Evolutionary conservation across 129 eudicot genomes (phyloP), one percentile per base, ranked within the genome.

Genomic region (Oenanthe sinensis): DNA sequence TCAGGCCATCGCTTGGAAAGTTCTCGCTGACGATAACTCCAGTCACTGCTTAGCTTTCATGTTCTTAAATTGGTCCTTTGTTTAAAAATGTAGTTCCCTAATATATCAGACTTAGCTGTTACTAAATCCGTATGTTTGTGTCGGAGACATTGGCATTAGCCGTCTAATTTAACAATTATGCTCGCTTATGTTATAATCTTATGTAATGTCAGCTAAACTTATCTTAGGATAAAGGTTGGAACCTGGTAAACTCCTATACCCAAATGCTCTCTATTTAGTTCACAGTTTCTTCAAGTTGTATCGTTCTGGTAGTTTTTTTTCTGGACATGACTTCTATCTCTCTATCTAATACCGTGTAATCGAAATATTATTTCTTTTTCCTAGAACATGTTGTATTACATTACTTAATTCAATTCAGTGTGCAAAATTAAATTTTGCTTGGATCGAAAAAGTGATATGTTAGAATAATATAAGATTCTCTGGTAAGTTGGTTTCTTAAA

Each of bases 1-100:
- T 67, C 93, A 92, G 71, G 96, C 93, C 5, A 76, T 92, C 13
- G 98, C 96, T 45, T 92, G 98, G 98, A 92, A 90, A 79, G 98
- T 92, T 87, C 92, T 92, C 9, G 70, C 87, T 22, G 98, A 92
- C 36, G 96, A 92, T 15, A 84, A 84, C 22, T 78, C 88, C 17
- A 87, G 83, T 79, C 98, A 92, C 85, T 90, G 96, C 86, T 85
- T 92, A 8, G 96, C 98, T 55, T 90, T 92, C 85, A 86, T 89
- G 89, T 92, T 92, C 77, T 81, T 89, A 42, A 92, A 92, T 82
- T 92, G 98, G 98, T 92, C 98, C 68, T 92, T 92, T 76, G 87
- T 92, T 78, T 92, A 83, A 77, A 62, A 19, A 65, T 6, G 49
- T 67, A 67, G n/a, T 2, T 14, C 11, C 45, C 22, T 26, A 11